Conservation (phyloP, 768 basidiomycete genomes). For the Hemileccinum rubropunctum region DNA sequence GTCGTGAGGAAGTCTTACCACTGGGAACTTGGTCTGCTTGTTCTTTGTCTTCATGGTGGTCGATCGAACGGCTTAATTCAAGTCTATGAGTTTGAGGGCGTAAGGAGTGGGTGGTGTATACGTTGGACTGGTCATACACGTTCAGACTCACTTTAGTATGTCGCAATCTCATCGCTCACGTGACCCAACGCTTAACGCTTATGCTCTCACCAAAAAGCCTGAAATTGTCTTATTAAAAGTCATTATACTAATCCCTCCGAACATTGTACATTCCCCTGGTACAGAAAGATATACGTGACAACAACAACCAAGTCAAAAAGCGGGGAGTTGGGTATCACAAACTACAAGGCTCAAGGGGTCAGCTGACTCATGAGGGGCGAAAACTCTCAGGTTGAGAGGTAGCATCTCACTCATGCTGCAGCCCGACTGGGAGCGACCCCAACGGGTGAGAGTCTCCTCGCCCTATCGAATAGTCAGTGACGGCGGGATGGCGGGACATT, state of each 20-base stretch:
- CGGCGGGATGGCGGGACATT: neutral
- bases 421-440: constrained; percentile 3
- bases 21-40: constrained; percentile 89
- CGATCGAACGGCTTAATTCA: neutral
- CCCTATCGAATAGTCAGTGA: constrained; percentile 13
- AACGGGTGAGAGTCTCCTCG: constrained; percentile 18
- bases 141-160: neutral
- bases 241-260: too few relatives aligned
- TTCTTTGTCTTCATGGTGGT: constrained; percentile 88
- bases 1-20: constrained; percentile 47
- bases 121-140: neutral
- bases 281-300: neutral
- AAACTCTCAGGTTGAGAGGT: neutral
- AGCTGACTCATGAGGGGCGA: neutral
- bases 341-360: neutral
- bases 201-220: neutral
- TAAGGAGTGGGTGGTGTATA: neutral
- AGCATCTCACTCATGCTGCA: neutral
- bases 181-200: constrained; percentile 9
- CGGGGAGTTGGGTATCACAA: neutral
- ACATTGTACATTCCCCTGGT: neutral
- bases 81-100: neutral
- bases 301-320: neutral
- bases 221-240: too few relatives aligned
- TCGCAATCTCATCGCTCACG: constrained; percentile 26